Evolutionary conservation across 805 yeast species (phyloP).

Genomic region (Teunomyces panamensis): DNA sequence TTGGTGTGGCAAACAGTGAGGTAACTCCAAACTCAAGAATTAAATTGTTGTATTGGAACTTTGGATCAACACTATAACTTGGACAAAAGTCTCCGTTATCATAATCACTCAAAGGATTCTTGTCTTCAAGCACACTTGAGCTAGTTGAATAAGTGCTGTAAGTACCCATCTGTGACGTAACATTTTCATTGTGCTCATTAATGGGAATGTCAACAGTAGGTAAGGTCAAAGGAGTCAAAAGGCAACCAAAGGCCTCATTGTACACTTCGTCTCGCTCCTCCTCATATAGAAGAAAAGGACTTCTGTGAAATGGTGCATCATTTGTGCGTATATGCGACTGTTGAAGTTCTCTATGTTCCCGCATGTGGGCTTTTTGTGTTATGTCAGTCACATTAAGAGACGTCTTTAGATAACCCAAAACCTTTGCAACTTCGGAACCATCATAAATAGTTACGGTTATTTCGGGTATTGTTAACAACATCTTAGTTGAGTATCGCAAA

Average conservation of each 20-base stretch:
- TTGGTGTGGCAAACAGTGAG: conserved; percentile 46
- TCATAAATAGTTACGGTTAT: conserved; percentile 34
- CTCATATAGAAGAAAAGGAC: conserved; percentile 64
- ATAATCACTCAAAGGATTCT: conserved; percentile 3
- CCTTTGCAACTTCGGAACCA: conserved; percentile 9
- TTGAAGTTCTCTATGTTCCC: conserved; percentile 50
- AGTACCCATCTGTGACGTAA: not conserved
- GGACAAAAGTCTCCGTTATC: conserved; percentile 31
- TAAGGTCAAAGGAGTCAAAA: conserved; percentile 58
- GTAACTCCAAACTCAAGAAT: conserved; percentile 54
- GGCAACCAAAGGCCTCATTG: conserved; percentile 47
- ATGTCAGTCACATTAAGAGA: conserved; percentile 61
- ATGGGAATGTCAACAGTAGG: conserved; percentile 66
- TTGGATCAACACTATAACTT: conserved; percentile 27
- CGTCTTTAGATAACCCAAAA: conserved; percentile 49
- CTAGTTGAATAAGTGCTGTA: not conserved
- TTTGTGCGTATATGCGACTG: conserved; percentile 62
- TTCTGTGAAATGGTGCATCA: conserved; percentile 82
- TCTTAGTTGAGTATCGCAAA: conserved; percentile 54
- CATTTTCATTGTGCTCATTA: conserved; percentile 19
- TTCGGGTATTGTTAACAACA: conserved; percentile 49
- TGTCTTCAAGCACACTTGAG: not conserved
- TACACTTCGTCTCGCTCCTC: conserved; percentile 48
- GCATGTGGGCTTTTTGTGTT: conserved; percentile 48
- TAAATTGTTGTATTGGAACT: conserved; percentile 52